These are phyloP conservation scores for Blastosporella zonata DNA, from an alignment of 1,284 basidiomycete genomes.

Conservation along the genomic window DNA sequence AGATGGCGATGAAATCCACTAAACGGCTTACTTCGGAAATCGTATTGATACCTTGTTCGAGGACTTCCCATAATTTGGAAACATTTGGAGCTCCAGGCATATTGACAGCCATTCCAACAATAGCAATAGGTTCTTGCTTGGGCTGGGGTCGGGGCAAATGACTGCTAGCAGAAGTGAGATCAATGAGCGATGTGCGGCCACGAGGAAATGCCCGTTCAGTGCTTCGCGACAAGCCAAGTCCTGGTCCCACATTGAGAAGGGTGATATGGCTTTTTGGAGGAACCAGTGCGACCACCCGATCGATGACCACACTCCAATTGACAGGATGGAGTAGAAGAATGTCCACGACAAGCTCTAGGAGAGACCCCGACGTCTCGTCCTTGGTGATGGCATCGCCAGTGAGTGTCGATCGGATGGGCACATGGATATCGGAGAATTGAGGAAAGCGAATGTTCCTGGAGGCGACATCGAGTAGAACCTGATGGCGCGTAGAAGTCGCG, in stretches of 20 bases:
- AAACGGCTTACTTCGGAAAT: constrained; percentile 45
- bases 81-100: constrained; percentile 55
- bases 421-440: constrained; percentile 38
- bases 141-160: constrained; percentile 13
- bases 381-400: constrained; percentile 39
- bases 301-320: constrained; percentile 48
- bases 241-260: constrained; percentile 58
- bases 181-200: constrained; percentile 24
- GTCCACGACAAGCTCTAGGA: constrained; percentile 50
- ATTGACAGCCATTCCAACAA: constrained; percentile 68
- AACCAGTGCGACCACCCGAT: constrained; percentile 27
- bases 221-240: constrained; percentile 40
- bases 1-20: not conserved
- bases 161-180: constrained; percentile 26
- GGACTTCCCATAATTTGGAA: constrained; percentile 53
- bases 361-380: constrained; percentile 25
- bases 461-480: constrained; percentile 43
- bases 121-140: constrained; percentile 57
- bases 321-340: constrained; percentile 57
- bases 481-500: constrained; percentile 29
- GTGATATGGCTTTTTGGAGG: constrained; percentile 27
- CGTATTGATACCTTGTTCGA: constrained; percentile 56
- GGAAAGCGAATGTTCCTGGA: constrained; percentile 50
- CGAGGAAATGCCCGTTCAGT: constrained; percentile 35
- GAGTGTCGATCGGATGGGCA: constrained; percentile 47